Conservation (phyloP, 495 filamentous ascomycete genomes). For the Penicillium malachiteum region DNA sequence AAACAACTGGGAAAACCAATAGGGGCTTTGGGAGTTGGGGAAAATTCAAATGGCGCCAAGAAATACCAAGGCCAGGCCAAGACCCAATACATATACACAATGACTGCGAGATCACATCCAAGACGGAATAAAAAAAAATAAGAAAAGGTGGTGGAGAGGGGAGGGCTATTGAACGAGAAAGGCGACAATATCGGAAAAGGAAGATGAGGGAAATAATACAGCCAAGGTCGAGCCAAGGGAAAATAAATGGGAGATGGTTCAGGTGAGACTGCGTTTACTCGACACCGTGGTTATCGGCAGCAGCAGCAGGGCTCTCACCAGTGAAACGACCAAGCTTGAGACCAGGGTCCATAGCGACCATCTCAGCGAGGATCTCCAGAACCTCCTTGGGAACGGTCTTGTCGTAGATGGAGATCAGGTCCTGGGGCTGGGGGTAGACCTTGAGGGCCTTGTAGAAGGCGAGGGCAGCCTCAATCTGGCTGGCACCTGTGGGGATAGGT, state of each 20-base stretch:
- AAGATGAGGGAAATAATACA: slow-evolving; percentile 13
- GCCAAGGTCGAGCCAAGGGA: slow-evolving; percentile 8
- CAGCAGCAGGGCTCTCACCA: slow-evolving; percentile 28
- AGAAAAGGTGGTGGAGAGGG: slow-evolving; percentile 13
- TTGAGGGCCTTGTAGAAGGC: slow-evolving; percentile 98
- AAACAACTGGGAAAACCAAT: neutral
- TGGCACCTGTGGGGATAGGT: slow-evolving; percentile 52
- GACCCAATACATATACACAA: slow-evolving; percentile 28
- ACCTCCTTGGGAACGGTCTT: slow-evolving; percentile 96
- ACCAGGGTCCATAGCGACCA: slow-evolving; percentile 85
- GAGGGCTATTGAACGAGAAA: slow-evolving; percentile 2
- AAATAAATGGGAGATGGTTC: neutral
- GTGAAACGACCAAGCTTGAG: slow-evolving; percentile 61
- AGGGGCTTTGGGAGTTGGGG: too few relatives aligned
- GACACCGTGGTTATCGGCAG: slow-evolving; percentile 41
- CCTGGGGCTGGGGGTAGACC: slow-evolving; percentile 91
- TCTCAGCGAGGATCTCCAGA: slow-evolving; percentile 91
- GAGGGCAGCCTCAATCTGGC: slow-evolving; percentile 80
- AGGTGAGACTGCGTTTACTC: slow-evolving; percentile 27
- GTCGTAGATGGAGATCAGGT: slow-evolving; percentile 94
- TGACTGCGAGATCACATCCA: neutral
- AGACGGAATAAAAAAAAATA: neutral
- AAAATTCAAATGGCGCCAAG: slow-evolving; percentile 34
- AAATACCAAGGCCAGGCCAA: slow-evolving; percentile 34
- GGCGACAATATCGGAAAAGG: neutral